Evolutionary conservation across 495 filamentous ascomycete species (phyloP).

Genomic region (Podospora pseudoanserina): DNA sequence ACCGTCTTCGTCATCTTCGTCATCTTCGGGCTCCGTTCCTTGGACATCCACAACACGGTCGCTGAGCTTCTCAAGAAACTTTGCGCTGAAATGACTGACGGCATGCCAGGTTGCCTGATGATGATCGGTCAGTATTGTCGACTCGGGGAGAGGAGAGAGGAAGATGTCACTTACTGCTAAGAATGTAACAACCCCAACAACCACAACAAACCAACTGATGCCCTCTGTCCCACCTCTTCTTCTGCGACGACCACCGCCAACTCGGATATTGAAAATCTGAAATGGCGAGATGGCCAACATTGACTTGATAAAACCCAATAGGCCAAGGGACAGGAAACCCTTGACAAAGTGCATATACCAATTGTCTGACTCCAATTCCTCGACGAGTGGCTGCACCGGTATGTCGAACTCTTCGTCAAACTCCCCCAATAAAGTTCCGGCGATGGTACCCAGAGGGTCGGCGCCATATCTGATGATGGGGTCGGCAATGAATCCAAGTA

Average conservation of each 20-base stretch:
- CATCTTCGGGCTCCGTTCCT: slow-evolving; percentile 42
- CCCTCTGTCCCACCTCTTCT: slow-evolving; percentile 60
- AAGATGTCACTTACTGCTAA: slow-evolving; percentile 61
- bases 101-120: slow-evolving; percentile 73
- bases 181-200: slow-evolving; percentile 78
- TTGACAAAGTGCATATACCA: slow-evolving; percentile 87
- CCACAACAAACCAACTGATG: slow-evolving; percentile 71
- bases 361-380: slow-evolving; percentile 46
- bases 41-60: slow-evolving; percentile 80
- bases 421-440: slow-evolving; percentile 39
- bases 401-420: slow-evolving; percentile 41
- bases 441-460: slow-evolving; percentile 58
- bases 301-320: slow-evolving; percentile 81
- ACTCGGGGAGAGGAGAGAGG: neutral
- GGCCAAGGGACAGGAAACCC: slow-evolving; percentile 76
- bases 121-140: slow-evolving; percentile 26
- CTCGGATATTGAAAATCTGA: slow-evolving; percentile 69
- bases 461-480: slow-evolving; percentile 86
- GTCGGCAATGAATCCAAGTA: slow-evolving; percentile 87
- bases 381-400: slow-evolving; percentile 22
- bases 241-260: slow-evolving; percentile 45
- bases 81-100: slow-evolving; percentile 65
- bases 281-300: slow-evolving; percentile 70
- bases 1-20: slow-evolving; percentile 66
- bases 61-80: slow-evolving; percentile 67